Evolutionary conservation across 176 grass and related monocot species (phyloP).

Genomic region (Carex myosuroides): DNA sequence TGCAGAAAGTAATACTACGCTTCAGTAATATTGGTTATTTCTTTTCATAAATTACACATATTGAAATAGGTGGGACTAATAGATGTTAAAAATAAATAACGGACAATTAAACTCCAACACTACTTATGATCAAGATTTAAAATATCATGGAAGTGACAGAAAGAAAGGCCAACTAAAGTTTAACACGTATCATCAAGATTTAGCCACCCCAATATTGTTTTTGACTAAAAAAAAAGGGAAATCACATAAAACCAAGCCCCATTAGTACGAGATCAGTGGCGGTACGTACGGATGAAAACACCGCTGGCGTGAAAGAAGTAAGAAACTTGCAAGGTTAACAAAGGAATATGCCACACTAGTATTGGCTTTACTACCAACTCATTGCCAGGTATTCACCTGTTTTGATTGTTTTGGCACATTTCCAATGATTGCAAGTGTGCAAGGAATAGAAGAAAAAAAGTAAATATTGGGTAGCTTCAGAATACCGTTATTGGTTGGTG

Average conservation of each 20-base stretch:
- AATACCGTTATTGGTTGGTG: constrained; percentile 17
- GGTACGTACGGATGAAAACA: not conserved
- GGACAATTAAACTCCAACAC: too few species aligned
- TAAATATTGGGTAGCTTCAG: constrained; percentile 9
- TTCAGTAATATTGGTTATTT: too few species aligned
- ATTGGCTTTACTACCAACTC: constrained; percentile 6
- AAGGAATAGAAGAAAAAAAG: not conserved
- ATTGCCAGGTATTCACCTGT: not conserved
- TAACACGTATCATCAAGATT: too few species aligned
- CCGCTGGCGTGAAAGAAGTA: not conserved
- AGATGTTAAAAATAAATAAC: too few species aligned
- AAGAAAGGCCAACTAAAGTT: too few species aligned
- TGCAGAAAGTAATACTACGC: too few species aligned
- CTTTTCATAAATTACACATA: too few species aligned
- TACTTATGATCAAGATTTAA: too few species aligned
- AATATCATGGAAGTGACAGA: too few species aligned
- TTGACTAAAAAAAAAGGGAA: too few species aligned
- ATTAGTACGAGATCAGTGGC: not conserved
- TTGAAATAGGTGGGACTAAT: too few species aligned
- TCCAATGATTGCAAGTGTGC: constrained; percentile 28
- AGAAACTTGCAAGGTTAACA: constrained; percentile 6
- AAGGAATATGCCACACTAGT: not conserved
- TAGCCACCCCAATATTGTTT: too few species aligned
- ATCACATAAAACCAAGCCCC: not conserved
- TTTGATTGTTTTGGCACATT: not conserved